Evolutionary conservation across 306 rosid species (phyloP).

Genomic region (Prunus mongolica): DNA sequence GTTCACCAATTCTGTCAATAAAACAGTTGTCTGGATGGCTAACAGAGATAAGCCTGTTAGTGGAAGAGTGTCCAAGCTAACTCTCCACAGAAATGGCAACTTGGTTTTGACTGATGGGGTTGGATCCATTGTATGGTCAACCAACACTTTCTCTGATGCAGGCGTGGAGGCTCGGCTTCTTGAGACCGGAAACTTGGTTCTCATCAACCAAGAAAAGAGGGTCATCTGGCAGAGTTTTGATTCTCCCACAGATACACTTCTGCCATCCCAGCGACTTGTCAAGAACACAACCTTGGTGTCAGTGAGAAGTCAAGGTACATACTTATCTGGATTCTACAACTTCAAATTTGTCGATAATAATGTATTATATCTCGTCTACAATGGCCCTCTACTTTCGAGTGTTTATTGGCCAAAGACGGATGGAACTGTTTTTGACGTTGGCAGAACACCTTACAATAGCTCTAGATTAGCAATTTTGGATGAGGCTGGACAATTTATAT

Average conservation of each 20-base stretch:
- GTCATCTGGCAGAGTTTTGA: conserved; percentile 25
- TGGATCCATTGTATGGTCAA: conserved; percentile 19
- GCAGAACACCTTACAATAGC: conserved; percentile 27
- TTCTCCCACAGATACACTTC: conserved; percentile 23
- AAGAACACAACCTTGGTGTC: conserved; percentile 27
- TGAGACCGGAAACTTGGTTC: conserved; percentile 24
- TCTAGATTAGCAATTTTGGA: conserved; percentile 15
- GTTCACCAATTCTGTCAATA: conserved; percentile 8
- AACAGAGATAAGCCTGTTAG: conserved; percentile 16
- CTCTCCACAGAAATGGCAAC: conserved; percentile 17
- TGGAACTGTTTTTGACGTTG: background rate
- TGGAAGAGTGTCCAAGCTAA: background rate
- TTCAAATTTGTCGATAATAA: conserved; percentile 13
- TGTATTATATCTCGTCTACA: conserved; percentile 9
- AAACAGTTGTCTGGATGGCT: conserved; percentile 24
- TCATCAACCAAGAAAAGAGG: background rate
- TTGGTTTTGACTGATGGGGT: conserved; percentile 17
- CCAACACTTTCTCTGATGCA: background rate
- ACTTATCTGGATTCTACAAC: conserved; percentile 17
- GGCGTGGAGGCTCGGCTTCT: conserved; percentile 13
- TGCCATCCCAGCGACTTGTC: conserved; percentile 18
- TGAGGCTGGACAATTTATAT: conserved; percentile 2
- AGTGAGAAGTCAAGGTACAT: conserved; percentile 21
- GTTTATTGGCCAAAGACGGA: conserved; percentile 14
- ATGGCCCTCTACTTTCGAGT: conserved; percentile 25